Base-by-base conservation (phyloP, 2,329 filamentous ascomycete species). In the Aspergillus chevalieri region DNA sequence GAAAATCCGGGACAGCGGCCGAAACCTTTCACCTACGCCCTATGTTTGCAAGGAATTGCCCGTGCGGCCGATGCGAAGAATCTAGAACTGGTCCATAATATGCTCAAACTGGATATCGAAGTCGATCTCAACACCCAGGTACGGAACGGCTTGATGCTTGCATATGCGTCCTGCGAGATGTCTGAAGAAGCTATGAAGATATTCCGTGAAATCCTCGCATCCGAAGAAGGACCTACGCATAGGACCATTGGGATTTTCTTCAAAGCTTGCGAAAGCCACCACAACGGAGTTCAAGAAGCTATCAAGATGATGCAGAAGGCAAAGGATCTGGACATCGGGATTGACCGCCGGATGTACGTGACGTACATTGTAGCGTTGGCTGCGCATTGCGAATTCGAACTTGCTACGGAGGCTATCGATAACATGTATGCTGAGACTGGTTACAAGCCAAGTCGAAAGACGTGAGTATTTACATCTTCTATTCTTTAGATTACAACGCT, bases 21-120 rank as follows among this genome's bases (percentile, higher is more conserved):
- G 0, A 84, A 77, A 2, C 69, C 80, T 8, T 83, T 88, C 42
- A 87, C 86, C 4, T 98, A 98, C 64, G 79, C 88, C 3, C 73
- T 78, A 30, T 91, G 85, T 53, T 85, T 97, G 50, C 81, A 87
- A 52, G 88, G 89, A 2, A 80, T 95, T 21, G 84, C 85, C 3
- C 72, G 74, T 26, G 76, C 76, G 7, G 71, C 67, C 12, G 83
- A 87, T 58, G 62, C 71, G 1, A 83, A 87, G 49, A 83, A 83
- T 39, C 73, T 96, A 17, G 81, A 83, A 51, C 81, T 86, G 53
- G 81, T 95, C 2, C 87, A 95, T 72, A 95, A 96, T 65, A 92
- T 95, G 82, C 78, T 96, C 57, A 97, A 95, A 72, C 84, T 96
- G 67, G 93, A 98, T 66, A 79, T 84, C n/a, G 80, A 82, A 39